Evolutionary conservation across 2,329 filamentous ascomycete species (phyloP), one percentile per base, ranked within the genome.

Genomic region (Pestalotiopsis sp.): DNA sequence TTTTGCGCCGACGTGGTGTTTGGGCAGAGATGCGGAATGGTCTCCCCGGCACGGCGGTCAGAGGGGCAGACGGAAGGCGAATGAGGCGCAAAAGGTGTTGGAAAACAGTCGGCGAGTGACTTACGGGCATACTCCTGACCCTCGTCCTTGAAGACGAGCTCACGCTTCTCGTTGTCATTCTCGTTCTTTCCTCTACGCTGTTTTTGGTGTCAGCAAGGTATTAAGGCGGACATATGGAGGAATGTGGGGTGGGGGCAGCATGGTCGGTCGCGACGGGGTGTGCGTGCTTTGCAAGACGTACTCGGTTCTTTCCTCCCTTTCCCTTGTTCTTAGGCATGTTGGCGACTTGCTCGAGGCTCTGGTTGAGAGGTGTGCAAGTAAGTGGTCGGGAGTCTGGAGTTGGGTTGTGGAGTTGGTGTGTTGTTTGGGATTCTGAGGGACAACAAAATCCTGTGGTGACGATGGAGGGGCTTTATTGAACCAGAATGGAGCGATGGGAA

Each of bases 271-370:
- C 57, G 57, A 59, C 45, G 45, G 45, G 45, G 57, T 61, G 67
- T 70, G 67, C 39, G 67, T 70, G 67, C 39, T 38, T 36, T 36
- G 23, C n/a, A 36, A 63, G 31, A 68, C 67, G 39, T 62, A 69
- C 59, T 39, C 65, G 13, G 65, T 67, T 67, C 65, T 67, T 67
- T 59, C 65, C 65, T 59, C 65, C 65, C 65, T 97, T 98, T 95
- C 95, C 95, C 91, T 98, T 98, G 84, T 98, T 98, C 94, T 98
- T 98, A 80, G 95, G 95, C 95, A 98, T 98, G 72, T 84, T 91
- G 79, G 69, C 72, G 67, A 68, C 61, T 65, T 65, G n/a, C 25
- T n/a, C 12, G 72, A 72, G 69, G 71, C 75, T 71, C 69, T 39
- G n/a, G 61, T 39, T 36, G 61, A 13, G 64, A 52, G 14, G 69